These are phyloP conservation scores for Colletotrichum tanaceti DNA, from an alignment of 2,329 filamentous ascomycete genomes.

Conservation along the genomic window DNA sequence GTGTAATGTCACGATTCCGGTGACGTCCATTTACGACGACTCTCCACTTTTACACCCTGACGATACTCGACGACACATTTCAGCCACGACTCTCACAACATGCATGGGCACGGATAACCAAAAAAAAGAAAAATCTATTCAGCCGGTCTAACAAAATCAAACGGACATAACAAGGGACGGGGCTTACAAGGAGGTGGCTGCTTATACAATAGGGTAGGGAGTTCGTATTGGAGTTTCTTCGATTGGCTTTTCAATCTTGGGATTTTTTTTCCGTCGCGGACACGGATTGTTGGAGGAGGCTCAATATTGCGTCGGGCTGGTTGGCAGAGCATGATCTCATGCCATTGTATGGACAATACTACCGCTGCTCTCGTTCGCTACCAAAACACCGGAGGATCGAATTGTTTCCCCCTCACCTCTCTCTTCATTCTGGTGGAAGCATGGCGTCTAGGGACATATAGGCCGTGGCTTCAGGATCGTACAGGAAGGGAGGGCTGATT, in stretches of 20 bases:
- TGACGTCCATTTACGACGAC: slow-evolving; percentile 20
- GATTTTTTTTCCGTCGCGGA: slow-evolving; percentile 1
- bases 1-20: slow-evolving; percentile 22
- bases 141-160: slow-evolving; percentile 39
- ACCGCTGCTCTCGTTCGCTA: slow-evolving; percentile 10
- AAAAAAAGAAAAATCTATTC: slow-evolving; percentile 28
- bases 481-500: not conserved
- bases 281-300: slow-evolving; percentile 15
- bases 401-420: not conserved
- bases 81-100: slow-evolving; percentile 37
- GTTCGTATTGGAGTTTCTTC: slow-evolving; percentile 29
- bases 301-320: slow-evolving; percentile 23
- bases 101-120: slow-evolving; percentile 39
- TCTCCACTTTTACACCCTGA: slow-evolving; percentile 35
- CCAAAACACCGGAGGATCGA: not conserved
- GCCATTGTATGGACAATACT: not conserved
- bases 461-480: slow-evolving; percentile 1
- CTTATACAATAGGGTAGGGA: slow-evolving; percentile 37
- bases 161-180: slow-evolving; percentile 30
- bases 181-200: slow-evolving; percentile 34
- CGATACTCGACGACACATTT: slow-evolving; percentile 39
- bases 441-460: not conserved
- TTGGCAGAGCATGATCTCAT: not conserved
- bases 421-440: not conserved
- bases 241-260: not conserved